phyloP scores from a whole-genome alignment of 495 filamentous ascomycete species.

The Penicillium coffeae region DNA sequence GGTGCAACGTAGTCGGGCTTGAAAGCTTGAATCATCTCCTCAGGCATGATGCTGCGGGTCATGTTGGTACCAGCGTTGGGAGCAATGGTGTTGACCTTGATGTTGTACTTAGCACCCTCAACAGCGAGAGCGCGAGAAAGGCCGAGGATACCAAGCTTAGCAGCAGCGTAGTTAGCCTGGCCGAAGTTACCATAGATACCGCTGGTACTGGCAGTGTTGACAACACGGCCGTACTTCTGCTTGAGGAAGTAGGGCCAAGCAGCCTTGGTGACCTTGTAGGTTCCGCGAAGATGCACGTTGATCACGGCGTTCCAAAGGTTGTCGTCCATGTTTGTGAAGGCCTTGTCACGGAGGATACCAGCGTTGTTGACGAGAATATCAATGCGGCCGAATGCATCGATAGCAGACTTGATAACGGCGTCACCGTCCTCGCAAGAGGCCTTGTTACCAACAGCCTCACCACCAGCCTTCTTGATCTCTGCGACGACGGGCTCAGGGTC shows the following conservation, averaged over 20 bases:
- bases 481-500: slow-evolving; percentile 90
- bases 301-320: slow-evolving; percentile 89
- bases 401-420: slow-evolving; percentile 83
- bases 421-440: slow-evolving; percentile 93
- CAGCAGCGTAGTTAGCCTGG: slow-evolving; percentile 95
- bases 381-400: slow-evolving; percentile 90
- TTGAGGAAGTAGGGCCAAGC: slow-evolving; percentile 98
- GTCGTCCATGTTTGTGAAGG: slow-evolving; percentile 97
- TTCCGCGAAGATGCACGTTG: slow-evolving; percentile 89
- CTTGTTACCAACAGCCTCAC: slow-evolving; percentile 90
- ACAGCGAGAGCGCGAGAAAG: slow-evolving; percentile 89
- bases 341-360: slow-evolving; percentile 95
- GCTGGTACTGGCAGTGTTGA: slow-evolving; percentile 95
- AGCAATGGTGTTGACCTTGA: slow-evolving; percentile 96
- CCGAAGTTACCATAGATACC: slow-evolving; percentile 99
- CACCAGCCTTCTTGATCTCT: slow-evolving; percentile 87
- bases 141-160: slow-evolving; percentile 92
- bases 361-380: slow-evolving; percentile 97
- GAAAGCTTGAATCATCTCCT: slow-evolving; percentile 98
- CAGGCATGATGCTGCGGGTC: slow-evolving; percentile 92
- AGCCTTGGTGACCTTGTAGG: slow-evolving; percentile 95
- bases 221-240: slow-evolving; percentile 95
- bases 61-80: slow-evolving; percentile 96
- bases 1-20: slow-evolving; percentile 99
- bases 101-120: slow-evolving; percentile 97